Evolutionary conservation across 2,329 filamentous ascomycete genomes (phyloP), one percentile per base, ranked within the genome.

Genomic region (Penicillium freii): DNA sequence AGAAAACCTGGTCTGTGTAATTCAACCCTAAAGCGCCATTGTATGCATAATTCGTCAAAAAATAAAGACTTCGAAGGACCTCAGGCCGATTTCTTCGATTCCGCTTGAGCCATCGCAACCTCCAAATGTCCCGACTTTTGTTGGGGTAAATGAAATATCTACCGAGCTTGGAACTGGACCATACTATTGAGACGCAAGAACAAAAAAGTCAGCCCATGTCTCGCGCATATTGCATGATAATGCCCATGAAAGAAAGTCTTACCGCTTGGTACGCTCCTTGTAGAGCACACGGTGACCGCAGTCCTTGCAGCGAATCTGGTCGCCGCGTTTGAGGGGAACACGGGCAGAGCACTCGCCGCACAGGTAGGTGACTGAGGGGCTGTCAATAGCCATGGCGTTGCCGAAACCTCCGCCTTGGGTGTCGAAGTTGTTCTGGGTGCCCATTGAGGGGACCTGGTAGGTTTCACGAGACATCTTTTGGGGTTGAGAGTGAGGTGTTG

Each of bases 201-300:
- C 50, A 7, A 45, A 52, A 29, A 51, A n/a, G 39, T 67, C 43
- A 67, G 65, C 48, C 15, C 27, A 45, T 38, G 50, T 4, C 39
- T 19, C 21, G 51, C 51, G 40, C 34, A 21, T 38, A 25, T 40
- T 43, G 52, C 59, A 64, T 44, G 5, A 19, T 34, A 5, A 42
- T 38, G 31, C 39, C 27, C 43, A 6, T 55, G 51, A 45, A 50
- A 51, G 27, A 51, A 46, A 44, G 58, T 79, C 88, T 77, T 75
- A 97, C 94, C 94, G 86, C 83, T 96, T 97, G 44, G 94, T 99
- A 72, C 94, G 81, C 84, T 97, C 91, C 85, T 99, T 99, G 79
- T 97, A 97, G 66, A 99, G 79, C 60, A 99, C 92, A 64, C 94
- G 87, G 71, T 96, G 94, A 8, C 94, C 94, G 75, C 94, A 99